Base-by-base conservation (phyloP, 257 asterid genomes). In the Nicotiana knightiana region DNA sequence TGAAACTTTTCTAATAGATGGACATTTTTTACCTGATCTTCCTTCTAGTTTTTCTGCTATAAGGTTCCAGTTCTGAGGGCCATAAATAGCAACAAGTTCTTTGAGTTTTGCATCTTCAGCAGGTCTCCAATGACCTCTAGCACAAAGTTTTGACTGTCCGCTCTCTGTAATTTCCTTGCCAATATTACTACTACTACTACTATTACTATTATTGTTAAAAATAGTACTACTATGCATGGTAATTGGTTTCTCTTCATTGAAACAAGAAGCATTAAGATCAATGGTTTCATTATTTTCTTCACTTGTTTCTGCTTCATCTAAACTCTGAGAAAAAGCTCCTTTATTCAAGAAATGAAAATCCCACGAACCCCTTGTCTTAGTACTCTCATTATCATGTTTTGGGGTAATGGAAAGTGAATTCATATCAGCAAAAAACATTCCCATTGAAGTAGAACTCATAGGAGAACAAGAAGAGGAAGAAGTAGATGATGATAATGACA, bases 61-160 rank as follows among this genome's bases (percentile, higher is more conserved):
- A 61, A 94, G 93, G 64, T 94, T 94, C 98, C 98, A 94, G 39
- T 93, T 94, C 53, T 94, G 98, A 21, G 98, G 98, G 58, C 98
- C 98, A 78, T 92, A 92, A 64, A 93, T 88, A 15, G 96, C 94
- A 1, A 93, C 98, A 59, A 94, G 98, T 77, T 94, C 97, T 32
- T 91, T 94, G 2, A 94, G 93, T 84, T 91, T 92, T 1, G 94
- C 30, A 83, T 94, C 98, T 76, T 94, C 97, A 1, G 98, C 98
- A 24, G 98, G 97, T 81, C 97, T 91, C 98, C 98, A 94, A 81
- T 94, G 98, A 16, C 97, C 98, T 83, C 97, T 88, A 26, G 96
- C 92, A 81, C 96, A 92, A 1, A 90, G 92, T 89, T 93, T 91
- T 21, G 97, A 88, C 39, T 88, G 93, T 13, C 87, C 90, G 64